phyloP scores from a whole-genome alignment of 257 asterid species.

The Penstemon barbatus region DNA sequence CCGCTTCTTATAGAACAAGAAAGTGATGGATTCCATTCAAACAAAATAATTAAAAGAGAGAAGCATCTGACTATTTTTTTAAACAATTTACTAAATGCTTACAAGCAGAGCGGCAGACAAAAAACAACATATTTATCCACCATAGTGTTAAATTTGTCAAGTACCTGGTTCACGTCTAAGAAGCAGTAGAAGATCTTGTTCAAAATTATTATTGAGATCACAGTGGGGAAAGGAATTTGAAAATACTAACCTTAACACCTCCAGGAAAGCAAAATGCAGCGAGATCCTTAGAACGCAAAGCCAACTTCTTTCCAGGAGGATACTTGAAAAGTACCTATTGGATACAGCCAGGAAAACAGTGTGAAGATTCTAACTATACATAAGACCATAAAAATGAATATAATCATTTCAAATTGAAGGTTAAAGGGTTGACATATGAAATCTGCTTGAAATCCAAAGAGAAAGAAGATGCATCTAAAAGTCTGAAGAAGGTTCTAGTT shows the following conservation, averaged over 20 bases:
- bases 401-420: constrained; percentile 10
- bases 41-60: neutral
- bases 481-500: constrained; percentile 6
- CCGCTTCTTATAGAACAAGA: neutral
- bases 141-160: neutral
- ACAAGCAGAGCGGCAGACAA: neutral
- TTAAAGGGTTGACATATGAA: constrained; percentile 9
- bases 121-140: neutral
- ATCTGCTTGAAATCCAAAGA: constrained; percentile 16
- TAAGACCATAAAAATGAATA: neutral
- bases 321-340: constrained; percentile 73
- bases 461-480: neutral
- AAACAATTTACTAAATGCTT: neutral
- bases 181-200: constrained; percentile 13
- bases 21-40: neutral
- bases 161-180: neutral
- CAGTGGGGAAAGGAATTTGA: constrained; percentile 11
- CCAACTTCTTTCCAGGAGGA: constrained; percentile 77
- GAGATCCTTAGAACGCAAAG: constrained; percentile 64
- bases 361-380: neutral
- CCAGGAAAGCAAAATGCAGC: constrained; percentile 91
- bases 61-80: neutral
- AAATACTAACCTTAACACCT: constrained; percentile 71
- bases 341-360: constrained; percentile 18
- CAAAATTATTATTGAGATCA: neutral